Conservation (phyloP, 2,329 filamentous ascomycete species). For the Madurella fahalii region DNA sequence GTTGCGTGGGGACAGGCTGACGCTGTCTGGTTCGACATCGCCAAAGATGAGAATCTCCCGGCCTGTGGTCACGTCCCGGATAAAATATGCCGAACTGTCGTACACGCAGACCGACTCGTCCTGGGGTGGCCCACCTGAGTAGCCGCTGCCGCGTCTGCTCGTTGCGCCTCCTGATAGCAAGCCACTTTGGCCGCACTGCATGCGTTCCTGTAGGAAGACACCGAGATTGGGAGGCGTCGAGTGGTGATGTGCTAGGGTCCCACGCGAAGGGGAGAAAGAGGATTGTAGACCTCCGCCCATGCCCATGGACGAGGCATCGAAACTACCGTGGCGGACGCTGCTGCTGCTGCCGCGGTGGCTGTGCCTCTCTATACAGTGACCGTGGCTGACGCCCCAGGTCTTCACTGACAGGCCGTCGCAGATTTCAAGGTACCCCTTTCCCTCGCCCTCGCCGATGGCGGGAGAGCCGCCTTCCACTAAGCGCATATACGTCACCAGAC, state of each 20-base stretch:
- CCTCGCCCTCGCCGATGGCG: constrained; percentile 74
- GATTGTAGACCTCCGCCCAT: constrained; percentile 4
- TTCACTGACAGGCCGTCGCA: constrained; percentile 87
- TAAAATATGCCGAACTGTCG: constrained; percentile 91
- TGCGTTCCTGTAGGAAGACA: constrained; percentile 24
- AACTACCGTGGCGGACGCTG: constrained; percentile 44
- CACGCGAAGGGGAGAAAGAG: constrained; percentile 26
- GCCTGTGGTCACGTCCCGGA: constrained; percentile 66
- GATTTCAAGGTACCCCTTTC: constrained; percentile 80
- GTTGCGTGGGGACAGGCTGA: constrained; percentile 79
- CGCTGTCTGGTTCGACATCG: constrained; percentile 86
- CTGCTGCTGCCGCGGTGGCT: constrained; percentile 59
- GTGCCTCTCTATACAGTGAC: constrained; percentile 75
- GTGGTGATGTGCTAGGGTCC: constrained; percentile 25
- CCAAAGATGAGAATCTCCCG: constrained; percentile 89
- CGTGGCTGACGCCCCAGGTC: constrained; percentile 83
- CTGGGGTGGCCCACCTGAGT: constrained; percentile 17
- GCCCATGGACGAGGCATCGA: constrained; percentile 39
- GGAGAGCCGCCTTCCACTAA: constrained; percentile 85
- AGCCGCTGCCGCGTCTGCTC: constrained; percentile 13
- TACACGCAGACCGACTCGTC: constrained; percentile 62
- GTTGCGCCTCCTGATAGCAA: not conserved
- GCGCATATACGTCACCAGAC: constrained; percentile 84
- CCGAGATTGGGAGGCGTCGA: constrained; percentile 20
- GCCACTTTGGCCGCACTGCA: constrained; percentile 7